Evolutionary conservation across 2,329 filamentous ascomycete species (phyloP).

Genomic region (Ilyonectria robusta): DNA sequence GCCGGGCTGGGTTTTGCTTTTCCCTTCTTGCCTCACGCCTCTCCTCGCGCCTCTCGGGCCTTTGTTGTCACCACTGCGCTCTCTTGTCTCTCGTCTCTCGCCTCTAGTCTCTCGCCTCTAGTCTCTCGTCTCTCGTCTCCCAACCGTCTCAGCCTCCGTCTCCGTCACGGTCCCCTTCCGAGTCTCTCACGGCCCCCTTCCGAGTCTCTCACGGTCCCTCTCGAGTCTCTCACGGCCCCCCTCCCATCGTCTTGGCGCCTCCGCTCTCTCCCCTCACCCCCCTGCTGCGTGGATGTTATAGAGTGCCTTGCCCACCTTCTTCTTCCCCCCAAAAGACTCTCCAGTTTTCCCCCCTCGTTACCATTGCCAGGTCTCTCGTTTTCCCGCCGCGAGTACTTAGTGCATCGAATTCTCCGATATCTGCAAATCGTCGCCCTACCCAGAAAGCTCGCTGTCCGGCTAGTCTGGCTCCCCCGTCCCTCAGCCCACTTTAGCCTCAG

Average conservation of each 20-base stretch:
- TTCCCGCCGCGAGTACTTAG: not conserved
- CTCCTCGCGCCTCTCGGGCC: not conserved
- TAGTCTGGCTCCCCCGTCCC: not conserved
- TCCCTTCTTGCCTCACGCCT: constrained; percentile 28
- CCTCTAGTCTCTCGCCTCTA: constrained; percentile 24
- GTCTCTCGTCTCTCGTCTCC: constrained; percentile 37
- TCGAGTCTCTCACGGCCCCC: not conserved
- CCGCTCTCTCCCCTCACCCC: constrained; percentile 8
- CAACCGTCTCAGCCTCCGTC: constrained; percentile 34
- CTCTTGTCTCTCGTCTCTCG: constrained; percentile 40
- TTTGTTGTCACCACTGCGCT: constrained; percentile 14
- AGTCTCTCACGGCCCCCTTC: not conserved
- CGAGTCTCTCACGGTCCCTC: not conserved
- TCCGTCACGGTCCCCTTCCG: not conserved
- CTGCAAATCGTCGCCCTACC: not conserved
- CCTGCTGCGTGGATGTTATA: constrained; percentile 22
- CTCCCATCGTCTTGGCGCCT: not conserved
- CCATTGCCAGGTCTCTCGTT: not conserved
- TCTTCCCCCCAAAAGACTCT: constrained; percentile 2
- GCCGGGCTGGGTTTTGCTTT: constrained; percentile 38
- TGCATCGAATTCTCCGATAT: not conserved
- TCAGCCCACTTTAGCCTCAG: constrained; percentile 22
- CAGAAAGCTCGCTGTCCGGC: not conserved
- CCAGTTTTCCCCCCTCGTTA: constrained; percentile 7
- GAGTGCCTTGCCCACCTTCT: constrained; percentile 12